Percentiles rank a stretch among this genome's conserved stretches.
phyloP scores from a whole-genome alignment of 495 filamentous ascomycete genomes.

The Terfezia claveryi region DNA sequence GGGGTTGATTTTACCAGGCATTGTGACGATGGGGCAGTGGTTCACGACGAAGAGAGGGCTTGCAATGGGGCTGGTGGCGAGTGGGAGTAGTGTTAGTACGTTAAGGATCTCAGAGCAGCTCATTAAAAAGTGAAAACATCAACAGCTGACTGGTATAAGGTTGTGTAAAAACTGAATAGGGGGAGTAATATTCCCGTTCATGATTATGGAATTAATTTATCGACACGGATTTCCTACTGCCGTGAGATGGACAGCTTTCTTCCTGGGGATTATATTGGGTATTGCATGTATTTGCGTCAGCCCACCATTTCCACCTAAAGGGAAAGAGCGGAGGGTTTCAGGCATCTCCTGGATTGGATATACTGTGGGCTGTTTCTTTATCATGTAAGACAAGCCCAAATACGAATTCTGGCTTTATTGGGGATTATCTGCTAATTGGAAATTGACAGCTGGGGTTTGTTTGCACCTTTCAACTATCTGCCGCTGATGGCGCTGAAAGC shows the following conservation, averaged over 20 bases:
- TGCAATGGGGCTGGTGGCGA: slow-evolving; percentile 3
- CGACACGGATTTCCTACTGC: neutral
- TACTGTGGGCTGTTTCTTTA: slow-evolving; percentile 4
- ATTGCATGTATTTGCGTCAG: neutral
- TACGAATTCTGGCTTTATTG: no score
- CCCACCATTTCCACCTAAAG: slow-evolving; percentile 4
- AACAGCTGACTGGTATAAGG: no score
- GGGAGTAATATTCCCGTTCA: slow-evolving; percentile 4
- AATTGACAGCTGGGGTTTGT: slow-evolving; percentile 1
- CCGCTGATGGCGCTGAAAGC: slow-evolving; percentile 1
- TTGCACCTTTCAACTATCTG: slow-evolving; percentile 2
- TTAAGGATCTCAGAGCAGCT: neutral
- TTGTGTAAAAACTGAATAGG: neutral
- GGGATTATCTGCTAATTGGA: no score
- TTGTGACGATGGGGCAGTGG: slow-evolving; percentile 1
- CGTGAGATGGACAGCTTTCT: slow-evolving; percentile 1
- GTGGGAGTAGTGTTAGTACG: slow-evolving; percentile 2
- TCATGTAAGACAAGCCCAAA: neutral
- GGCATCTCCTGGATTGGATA: neutral
- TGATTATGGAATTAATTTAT: neutral
- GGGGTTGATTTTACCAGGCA: neutral
- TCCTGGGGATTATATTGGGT: neutral
- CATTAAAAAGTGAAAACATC: no score
- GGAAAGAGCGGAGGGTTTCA: neutral
- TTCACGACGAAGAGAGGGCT: slow-evolving; percentile 2